phyloP scores from a whole-genome alignment of 495 filamentous ascomycete genomes.

The Penicillium cinerascens region DNA sequence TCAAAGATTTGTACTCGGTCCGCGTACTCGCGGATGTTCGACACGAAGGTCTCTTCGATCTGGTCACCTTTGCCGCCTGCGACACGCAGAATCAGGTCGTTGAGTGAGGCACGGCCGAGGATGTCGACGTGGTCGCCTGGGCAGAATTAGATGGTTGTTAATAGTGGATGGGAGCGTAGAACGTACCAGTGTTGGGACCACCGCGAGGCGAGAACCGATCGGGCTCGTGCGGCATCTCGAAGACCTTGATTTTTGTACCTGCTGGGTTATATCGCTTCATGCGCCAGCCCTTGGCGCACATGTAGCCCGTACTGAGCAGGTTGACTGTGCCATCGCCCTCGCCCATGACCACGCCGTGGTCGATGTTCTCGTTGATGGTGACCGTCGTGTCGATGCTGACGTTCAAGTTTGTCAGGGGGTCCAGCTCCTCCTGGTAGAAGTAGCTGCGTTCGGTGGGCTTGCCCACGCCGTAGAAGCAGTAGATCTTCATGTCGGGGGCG shows the following conservation, averaged over 20 bases:
- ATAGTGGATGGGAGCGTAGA: background rate
- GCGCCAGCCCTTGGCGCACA: conserved; percentile 90
- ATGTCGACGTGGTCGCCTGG: conserved; percentile 94
- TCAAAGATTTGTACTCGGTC: conserved; percentile 74
- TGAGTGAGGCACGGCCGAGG: conserved; percentile 79
- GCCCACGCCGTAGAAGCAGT: conserved; percentile 93
- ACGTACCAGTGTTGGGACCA: conserved; percentile 81
- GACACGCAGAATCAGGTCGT: conserved; percentile 84
- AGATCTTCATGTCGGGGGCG: conserved; percentile 90
- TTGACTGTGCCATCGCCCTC: conserved; percentile 96
- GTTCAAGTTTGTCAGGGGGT: conserved; percentile 63
- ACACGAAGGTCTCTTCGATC: conserved; percentile 73
- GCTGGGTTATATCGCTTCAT: conserved; percentile 93
- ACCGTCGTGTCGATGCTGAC: conserved; percentile 88
- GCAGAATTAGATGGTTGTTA: background rate
- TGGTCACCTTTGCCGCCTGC: conserved; percentile 82
- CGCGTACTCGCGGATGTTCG: conserved; percentile 76
- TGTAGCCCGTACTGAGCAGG: conserved; percentile 83
- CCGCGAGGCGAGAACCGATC: conserved; percentile 87
- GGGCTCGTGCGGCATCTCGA: conserved; percentile 95
- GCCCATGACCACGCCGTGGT: conserved; percentile 87
- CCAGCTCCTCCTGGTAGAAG: conserved; percentile 75
- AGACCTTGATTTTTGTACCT: conserved; percentile 72
- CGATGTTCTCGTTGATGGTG: conserved; percentile 59
- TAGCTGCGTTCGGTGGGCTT: conserved; percentile 91